A percentile compares a stretch with the other conserved stretches of the same genome.
phyloP scores from a whole-genome alignment of 805 yeast genomes.

The Dipodascus albidus region DNA sequence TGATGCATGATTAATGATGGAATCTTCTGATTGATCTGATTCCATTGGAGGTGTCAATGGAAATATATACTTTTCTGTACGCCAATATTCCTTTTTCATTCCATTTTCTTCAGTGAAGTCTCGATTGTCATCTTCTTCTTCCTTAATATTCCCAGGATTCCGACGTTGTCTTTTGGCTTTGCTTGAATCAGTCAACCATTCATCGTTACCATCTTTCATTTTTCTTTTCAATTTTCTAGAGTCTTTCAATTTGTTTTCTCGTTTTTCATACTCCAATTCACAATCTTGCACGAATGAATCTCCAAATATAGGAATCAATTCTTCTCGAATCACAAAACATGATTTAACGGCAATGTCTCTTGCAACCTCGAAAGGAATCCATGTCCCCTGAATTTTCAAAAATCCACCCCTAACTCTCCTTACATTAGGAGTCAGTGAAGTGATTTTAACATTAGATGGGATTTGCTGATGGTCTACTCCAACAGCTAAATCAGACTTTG shows the following conservation, averaged over 20 bases:
- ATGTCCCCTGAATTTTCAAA: slow-evolving; percentile 87
- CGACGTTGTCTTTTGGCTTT: background rate
- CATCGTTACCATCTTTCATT: background rate
- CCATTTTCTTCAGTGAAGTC: background rate
- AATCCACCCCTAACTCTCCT: slow-evolving; percentile 83
- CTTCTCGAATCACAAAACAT: slow-evolving; percentile 65
- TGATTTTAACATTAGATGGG: slow-evolving; percentile 18
- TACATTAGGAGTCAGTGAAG: slow-evolving; percentile 49
- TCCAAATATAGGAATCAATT: slow-evolving; percentile 75
- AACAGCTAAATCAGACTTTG: slow-evolving; percentile 70
- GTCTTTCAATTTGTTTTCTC: background rate
- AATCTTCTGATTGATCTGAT: background rate
- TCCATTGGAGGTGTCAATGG: background rate
- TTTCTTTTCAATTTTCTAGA: background rate
- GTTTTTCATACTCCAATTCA: slow-evolving; percentile 20
- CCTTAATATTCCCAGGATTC: no score
- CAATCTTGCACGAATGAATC: slow-evolving; percentile 50
- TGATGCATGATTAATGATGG: background rate
- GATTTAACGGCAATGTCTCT: slow-evolving; percentile 56
- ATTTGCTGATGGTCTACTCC: slow-evolving; percentile 38
- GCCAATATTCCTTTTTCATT: background rate
- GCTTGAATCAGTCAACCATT: background rate
- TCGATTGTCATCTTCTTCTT: background rate
- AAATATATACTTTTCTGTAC: background rate
- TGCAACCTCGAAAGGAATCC: slow-evolving; percentile 71